Evolutionary conservation across 176 grass and related monocot genomes (phyloP).

Genomic region (Bromus sterilis): DNA sequence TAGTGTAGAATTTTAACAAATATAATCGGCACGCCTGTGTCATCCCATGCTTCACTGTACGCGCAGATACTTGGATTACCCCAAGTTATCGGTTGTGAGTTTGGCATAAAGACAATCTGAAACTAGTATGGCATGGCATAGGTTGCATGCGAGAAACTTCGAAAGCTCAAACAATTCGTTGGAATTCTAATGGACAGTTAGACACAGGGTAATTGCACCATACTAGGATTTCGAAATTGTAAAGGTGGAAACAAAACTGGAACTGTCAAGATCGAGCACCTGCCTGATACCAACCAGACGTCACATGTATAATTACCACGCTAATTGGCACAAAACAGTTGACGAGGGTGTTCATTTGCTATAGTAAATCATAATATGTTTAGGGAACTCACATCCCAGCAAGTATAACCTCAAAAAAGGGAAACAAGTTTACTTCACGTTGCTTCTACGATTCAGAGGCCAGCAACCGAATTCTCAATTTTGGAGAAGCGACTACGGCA

Average conservation of each 20-base stretch:
- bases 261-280: not conserved
- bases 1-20: not conserved
- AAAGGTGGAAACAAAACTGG: not conserved
- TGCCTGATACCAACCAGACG: not conserved
- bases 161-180: not conserved
- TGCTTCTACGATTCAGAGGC: slow-evolving; percentile 22
- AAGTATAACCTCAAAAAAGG: not conserved
- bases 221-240: not conserved
- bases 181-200: not conserved
- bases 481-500: not conserved
- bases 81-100: not conserved
- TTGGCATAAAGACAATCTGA: not conserved
- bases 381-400: not conserved
- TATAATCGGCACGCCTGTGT: no score
- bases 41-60: no score
- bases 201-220: not conserved
- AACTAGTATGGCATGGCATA: not conserved
- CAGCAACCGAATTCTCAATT: not conserved
- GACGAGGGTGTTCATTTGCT: not conserved
- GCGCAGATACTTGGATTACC: no score
- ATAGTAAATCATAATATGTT: not conserved
- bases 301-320: not conserved
- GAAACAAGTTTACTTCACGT: not conserved
- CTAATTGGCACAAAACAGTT: not conserved
- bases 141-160: not conserved